Conservation (phyloP, 441 rosid species). For the Breynia disticha region DNA sequence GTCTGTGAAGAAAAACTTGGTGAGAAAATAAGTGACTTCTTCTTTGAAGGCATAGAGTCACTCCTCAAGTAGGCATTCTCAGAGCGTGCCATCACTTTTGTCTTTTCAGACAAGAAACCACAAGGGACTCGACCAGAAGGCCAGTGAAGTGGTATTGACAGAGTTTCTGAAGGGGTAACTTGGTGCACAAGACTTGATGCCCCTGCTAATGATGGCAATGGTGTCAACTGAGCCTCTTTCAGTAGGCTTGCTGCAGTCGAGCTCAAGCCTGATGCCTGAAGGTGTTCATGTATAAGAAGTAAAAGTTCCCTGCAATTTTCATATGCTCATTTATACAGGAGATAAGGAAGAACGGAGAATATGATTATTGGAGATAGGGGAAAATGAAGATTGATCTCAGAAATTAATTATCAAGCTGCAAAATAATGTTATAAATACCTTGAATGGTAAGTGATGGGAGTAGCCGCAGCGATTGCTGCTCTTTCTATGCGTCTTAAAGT, state of each 20-base stretch:
- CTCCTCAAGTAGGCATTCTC: slow-evolving; percentile 45
- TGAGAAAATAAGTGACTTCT: slow-evolving; percentile 68
- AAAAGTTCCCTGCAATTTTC: slow-evolving; percentile 68
- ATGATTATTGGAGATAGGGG: neutral
- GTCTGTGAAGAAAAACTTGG: slow-evolving; percentile 53
- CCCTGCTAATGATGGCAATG: slow-evolving; percentile 65
- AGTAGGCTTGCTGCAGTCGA: slow-evolving; percentile 58
- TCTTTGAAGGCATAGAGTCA: slow-evolving; percentile 51
- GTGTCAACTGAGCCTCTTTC: slow-evolving; percentile 87
- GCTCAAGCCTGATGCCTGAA: slow-evolving; percentile 82
- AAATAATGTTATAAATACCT: slow-evolving; percentile 28
- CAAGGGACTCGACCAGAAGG: slow-evolving; percentile 65
- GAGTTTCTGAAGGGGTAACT: slow-evolving; percentile 45
- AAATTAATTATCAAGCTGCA: neutral
- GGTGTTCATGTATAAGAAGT: slow-evolving; percentile 93
- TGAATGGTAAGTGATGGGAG: slow-evolving; percentile 90
- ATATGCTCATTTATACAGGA: slow-evolving; percentile 10
- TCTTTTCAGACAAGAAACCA: slow-evolving; percentile 63
- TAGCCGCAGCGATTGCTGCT: slow-evolving; percentile 98
- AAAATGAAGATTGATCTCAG: no score
- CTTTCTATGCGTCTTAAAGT: slow-evolving; percentile 92
- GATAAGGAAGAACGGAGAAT: neutral
- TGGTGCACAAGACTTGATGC: slow-evolving; percentile 62
- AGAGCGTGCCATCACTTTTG: slow-evolving; percentile 27
- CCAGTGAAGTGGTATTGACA: slow-evolving; percentile 66